Conservation (phyloP, 73 alveolate species). For the Stentor coeruleus region DNA sequence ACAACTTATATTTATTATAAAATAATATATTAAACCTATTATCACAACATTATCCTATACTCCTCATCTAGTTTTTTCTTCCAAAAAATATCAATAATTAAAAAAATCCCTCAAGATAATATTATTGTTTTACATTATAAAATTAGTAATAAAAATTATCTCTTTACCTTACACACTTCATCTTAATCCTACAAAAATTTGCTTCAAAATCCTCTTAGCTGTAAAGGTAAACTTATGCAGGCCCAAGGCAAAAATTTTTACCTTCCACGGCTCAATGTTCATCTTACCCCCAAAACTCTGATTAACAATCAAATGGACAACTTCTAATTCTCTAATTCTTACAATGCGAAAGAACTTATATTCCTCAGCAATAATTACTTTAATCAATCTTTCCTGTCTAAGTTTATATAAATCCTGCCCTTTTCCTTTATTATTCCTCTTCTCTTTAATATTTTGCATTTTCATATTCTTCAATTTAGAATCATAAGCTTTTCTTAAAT, state of each 20-base stretch:
- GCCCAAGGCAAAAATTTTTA: background rate
- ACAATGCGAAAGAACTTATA: background rate
- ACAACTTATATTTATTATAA: too few species aligned
- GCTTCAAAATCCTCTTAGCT: background rate
- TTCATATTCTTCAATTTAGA: background rate
- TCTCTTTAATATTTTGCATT: too few species aligned
- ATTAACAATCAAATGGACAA: background rate
- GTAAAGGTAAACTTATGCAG: background rate
- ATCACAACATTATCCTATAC: too few species aligned
- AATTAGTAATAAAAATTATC: too few species aligned
- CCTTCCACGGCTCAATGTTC: background rate
- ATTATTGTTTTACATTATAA: too few species aligned
- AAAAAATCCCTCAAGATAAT: too few species aligned
- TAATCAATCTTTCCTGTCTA: background rate
- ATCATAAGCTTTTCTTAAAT: background rate
- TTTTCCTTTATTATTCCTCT: background rate
- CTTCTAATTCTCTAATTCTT: background rate
- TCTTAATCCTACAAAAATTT: background rate
- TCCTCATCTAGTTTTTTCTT: too few species aligned
- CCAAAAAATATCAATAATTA: too few species aligned
- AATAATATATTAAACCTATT: too few species aligned
- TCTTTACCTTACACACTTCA: too few species aligned
- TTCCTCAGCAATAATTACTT: background rate
- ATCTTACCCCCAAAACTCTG: background rate
- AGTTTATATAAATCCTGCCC: background rate